Percentiles rank a stretch among this genome's conserved stretches.
phyloP scores from a whole-genome alignment of 495 filamentous ascomycete genomes.

The Peziza echinospora region DNA sequence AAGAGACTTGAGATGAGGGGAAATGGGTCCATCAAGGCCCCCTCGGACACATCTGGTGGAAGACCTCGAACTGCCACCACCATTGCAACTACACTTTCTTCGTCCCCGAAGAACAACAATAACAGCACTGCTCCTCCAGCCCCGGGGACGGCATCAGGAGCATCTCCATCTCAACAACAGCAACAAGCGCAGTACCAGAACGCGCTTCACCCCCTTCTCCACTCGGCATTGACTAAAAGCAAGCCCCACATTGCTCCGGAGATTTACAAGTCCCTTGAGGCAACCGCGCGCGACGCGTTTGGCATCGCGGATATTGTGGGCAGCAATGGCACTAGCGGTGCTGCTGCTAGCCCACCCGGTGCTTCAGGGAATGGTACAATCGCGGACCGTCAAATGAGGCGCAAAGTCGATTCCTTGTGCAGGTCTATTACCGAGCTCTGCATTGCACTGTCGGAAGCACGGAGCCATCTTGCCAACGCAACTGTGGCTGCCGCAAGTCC shows the following conservation, averaged over 20 bases:
- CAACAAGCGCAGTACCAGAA: conserved; percentile 22
- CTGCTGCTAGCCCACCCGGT: conserved; percentile 30
- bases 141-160: conserved; percentile 21
- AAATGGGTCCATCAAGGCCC: conserved; percentile 25
- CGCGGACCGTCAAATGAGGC: conserved; percentile 61
- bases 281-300: conserved; percentile 61
- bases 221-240: conserved; percentile 57
- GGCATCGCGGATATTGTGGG: conserved; percentile 54
- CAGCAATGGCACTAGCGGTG: conserved; percentile 34
- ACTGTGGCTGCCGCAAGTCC: not conserved
- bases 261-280: conserved; percentile 60
- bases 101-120: conserved; percentile 47
- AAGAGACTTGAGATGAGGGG: conserved; percentile 53
- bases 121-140: conserved; percentile 30
- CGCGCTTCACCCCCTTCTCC: conserved; percentile 48
- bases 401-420: conserved; percentile 85
- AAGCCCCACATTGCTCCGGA: conserved; percentile 43
- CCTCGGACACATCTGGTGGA: conserved; percentile 53
- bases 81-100: conserved; percentile 77
- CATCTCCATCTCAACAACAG: conserved; percentile 27
- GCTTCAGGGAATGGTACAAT: conserved; percentile 25
- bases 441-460: conserved; percentile 48
- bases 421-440: conserved; percentile 82
- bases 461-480: not conserved
- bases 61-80: conserved; percentile 79